Conservation (phyloP, 257 asterid genomes). For the Asclepias syriaca region DNA sequence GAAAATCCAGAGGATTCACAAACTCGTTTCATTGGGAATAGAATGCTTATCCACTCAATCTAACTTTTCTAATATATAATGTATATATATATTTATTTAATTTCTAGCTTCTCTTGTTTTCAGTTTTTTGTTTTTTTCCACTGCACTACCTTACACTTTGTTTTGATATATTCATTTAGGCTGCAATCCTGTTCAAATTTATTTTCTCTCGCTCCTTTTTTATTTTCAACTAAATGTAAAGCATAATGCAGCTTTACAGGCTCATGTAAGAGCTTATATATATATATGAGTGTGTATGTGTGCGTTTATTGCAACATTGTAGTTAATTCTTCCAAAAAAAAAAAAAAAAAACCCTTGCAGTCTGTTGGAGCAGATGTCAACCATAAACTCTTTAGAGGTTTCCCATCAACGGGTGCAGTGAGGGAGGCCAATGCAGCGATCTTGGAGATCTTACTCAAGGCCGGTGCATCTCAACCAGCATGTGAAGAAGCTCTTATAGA, state of each 20-base stretch:
- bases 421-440: slow-evolving; percentile 65
- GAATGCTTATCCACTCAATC: neutral
- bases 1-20: neutral
- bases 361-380: slow-evolving; percentile 71
- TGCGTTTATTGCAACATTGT: neutral
- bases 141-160: too few relatives aligned
- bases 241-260: neutral
- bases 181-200: neutral
- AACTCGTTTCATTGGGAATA: neutral
- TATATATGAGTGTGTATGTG: neutral
- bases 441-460: slow-evolving; percentile 58
- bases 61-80: neutral
- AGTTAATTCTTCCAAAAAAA: neutral
- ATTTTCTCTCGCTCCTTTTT: too few relatives aligned
- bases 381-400: slow-evolving; percentile 59
- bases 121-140: too few relatives aligned
- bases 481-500: slow-evolving; percentile 83
- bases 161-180: neutral
- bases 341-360: slow-evolving; percentile 27
- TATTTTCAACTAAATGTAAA: neutral
- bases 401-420: slow-evolving; percentile 60
- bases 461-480: slow-evolving; percentile 83
- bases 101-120: neutral
- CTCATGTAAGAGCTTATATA: neutral
- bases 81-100: neutral